Percentiles rank a stretch among this genome's conserved stretches.
Conservation (phyloP, 2,329 filamentous ascomycete species). For the Lasiodiplodia gonubiensis region DNA sequence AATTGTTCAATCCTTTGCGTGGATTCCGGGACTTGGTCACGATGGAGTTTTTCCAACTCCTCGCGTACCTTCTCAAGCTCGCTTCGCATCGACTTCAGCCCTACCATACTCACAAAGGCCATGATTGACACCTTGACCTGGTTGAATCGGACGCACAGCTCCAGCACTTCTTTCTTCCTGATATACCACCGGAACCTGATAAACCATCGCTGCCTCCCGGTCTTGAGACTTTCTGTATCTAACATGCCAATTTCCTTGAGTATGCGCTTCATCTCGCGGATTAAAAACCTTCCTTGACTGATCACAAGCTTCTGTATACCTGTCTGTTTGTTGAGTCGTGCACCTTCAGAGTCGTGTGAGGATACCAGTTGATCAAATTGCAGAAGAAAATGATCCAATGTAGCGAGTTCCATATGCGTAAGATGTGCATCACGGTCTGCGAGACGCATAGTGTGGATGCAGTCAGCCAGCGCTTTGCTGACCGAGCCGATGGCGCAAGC, state of each 20-base stretch:
- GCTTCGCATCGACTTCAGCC: not conserved
- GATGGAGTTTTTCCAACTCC: not conserved
- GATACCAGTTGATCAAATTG: not conserved
- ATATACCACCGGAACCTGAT: not conserved
- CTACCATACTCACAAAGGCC: not conserved
- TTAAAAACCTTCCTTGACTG: not conserved
- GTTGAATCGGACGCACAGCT: slow-evolving; percentile 8
- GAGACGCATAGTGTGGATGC: not conserved
- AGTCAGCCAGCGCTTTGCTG: not conserved
- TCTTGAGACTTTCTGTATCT: not conserved
- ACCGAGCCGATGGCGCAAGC: not conserved
- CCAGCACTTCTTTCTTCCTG: not conserved
- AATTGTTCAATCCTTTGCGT: not conserved
- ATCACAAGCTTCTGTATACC: not conserved
- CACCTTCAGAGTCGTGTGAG: not conserved
- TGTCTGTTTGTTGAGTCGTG: not conserved
- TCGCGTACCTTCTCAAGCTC: not conserved
- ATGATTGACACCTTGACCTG: slow-evolving; percentile 9
- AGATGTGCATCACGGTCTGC: not conserved
- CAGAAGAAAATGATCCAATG: not conserved
- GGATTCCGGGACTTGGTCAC: not conserved
- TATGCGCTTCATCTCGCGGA: not conserved
- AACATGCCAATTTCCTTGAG: not conserved
- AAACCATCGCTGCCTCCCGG: not conserved
- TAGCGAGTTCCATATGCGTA: not conserved